phyloP scores from a whole-genome alignment of 345 rosid genomes.

The Linum usitatissimum region DNA sequence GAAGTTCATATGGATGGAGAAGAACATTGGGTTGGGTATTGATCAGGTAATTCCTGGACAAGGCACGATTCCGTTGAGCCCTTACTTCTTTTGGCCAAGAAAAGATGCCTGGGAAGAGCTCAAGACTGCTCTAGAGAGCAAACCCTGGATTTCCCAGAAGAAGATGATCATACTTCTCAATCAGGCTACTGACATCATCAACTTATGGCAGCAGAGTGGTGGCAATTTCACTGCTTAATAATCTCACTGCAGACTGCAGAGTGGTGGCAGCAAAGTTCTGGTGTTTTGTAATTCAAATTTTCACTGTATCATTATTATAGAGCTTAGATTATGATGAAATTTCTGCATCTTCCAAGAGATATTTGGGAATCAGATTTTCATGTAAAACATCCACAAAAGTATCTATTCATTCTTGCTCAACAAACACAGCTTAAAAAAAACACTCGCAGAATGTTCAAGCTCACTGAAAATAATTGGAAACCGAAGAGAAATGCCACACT shows the following conservation, averaged over 20 bases:
- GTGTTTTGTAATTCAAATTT: neutral
- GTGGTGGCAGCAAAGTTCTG: slow-evolving; percentile 40
- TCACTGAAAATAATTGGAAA: too few relatives aligned
- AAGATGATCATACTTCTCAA: slow-evolving; percentile 72
- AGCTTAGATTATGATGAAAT: too few relatives aligned
- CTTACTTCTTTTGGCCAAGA: slow-evolving; percentile 72
- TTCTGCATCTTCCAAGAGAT: too few relatives aligned
- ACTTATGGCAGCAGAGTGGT: slow-evolving; percentile 85
- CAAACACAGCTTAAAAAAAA: too few relatives aligned
- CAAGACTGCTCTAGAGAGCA: slow-evolving; percentile 54
- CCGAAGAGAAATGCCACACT: too few relatives aligned
- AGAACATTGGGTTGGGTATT: slow-evolving; percentile 63
- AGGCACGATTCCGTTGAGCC: slow-evolving; percentile 64
- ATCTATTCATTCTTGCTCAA: too few relatives aligned
- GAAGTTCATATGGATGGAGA: slow-evolving; percentile 86
- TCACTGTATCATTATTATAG: too few relatives aligned
- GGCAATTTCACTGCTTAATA: slow-evolving; percentile 34
- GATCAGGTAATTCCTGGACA: slow-evolving; percentile 66
- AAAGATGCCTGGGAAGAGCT: slow-evolving; percentile 92
- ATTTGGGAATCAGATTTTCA: too few relatives aligned
- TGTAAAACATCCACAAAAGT: too few relatives aligned
- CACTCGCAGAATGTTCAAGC: too few relatives aligned
- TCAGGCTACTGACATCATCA: slow-evolving; percentile 78
- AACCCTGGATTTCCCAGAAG: slow-evolving; percentile 75
- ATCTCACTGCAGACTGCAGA: too few relatives aligned